A percentile compares a stretch with the other conserved stretches of the same genome.
Evolutionary conservation across 257 asterid species (phyloP).

Genomic region (Lavandula angustifolia): DNA sequence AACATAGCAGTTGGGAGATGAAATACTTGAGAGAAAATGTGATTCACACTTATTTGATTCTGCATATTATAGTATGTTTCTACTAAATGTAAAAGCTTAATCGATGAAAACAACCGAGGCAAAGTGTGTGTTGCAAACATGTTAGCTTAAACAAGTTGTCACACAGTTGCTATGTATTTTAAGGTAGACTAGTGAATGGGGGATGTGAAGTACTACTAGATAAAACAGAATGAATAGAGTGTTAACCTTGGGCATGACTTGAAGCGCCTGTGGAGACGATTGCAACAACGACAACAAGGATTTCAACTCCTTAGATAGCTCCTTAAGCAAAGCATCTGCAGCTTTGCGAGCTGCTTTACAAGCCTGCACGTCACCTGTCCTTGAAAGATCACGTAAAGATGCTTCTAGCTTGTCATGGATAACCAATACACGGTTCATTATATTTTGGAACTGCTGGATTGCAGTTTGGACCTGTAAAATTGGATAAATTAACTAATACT

Average conservation of each 20-base stretch:
- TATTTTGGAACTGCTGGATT: slow-evolving; percentile 65
- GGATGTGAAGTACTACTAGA: not conserved
- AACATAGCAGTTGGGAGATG: slow-evolving; percentile 1
- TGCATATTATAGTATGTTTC: not conserved
- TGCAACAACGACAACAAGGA: slow-evolving; percentile 68
- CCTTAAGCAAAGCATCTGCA: slow-evolving; percentile 73
- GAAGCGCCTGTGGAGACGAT: slow-evolving; percentile 72
- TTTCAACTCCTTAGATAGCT: slow-evolving; percentile 75
- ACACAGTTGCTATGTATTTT: too few species aligned
- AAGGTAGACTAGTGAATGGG: not conserved
- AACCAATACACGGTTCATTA: slow-evolving; percentile 58
- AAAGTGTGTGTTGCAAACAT: not conserved
- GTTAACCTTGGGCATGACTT: slow-evolving; percentile 70
- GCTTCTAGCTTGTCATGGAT: slow-evolving; percentile 84
- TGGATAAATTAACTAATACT: not conserved
- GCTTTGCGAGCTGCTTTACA: slow-evolving; percentile 94
- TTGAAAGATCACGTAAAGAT: slow-evolving; percentile 86
- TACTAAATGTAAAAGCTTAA: not conserved
- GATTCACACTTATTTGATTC: not conserved
- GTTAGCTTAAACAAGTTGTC: slow-evolving; percentile 7
- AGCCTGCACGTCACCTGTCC: slow-evolving; percentile 85
- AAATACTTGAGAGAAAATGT: not conserved
- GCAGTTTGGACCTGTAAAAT: slow-evolving; percentile 70
- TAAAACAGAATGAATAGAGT: slow-evolving; percentile 25
- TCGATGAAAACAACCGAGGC: not conserved